A percentile compares a stretch with the other conserved stretches of the same genome.
These are phyloP conservation scores for Yamadazyma jaroonii DNA, from an alignment of 1,139 yeast species.

Conservation along the genomic window DNA sequence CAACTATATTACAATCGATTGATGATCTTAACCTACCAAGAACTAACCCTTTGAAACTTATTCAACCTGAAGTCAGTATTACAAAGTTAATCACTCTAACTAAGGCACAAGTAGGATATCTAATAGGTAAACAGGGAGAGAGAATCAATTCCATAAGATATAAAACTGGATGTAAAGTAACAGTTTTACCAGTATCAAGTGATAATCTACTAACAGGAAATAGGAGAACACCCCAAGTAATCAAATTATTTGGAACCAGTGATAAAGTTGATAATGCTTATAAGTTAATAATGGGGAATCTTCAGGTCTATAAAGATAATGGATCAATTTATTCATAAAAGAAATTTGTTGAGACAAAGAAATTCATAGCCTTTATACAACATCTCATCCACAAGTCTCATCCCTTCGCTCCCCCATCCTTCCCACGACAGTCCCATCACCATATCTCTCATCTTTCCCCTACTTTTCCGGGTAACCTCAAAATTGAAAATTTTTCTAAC, in stretches of 20 bases:
- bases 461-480: too few species aligned
- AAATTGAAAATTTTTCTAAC: neutral
- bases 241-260: conserved; percentile 15
- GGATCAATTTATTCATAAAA: neutral
- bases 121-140: conserved; percentile 28
- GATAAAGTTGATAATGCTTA: conserved; percentile 18
- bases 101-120: conserved; percentile 26
- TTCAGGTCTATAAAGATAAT: conserved; percentile 9
- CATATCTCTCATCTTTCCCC: too few species aligned
- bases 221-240: conserved; percentile 10
- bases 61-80: conserved; percentile 5
- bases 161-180: conserved; percentile 27
- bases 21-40: conserved; percentile 4
- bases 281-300: conserved; percentile 13
- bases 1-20: conserved; percentile 6
- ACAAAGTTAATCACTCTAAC: conserved; percentile 10
- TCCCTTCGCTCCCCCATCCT: too few species aligned
- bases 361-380: too few species aligned
- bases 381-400: too few species aligned
- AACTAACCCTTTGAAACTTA: neutral
- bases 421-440: too few species aligned
- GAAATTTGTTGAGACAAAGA: too few species aligned
- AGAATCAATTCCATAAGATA: conserved; percentile 24
- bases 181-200: conserved; percentile 17
- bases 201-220: conserved; percentile 9